Evolutionary conservation across 108 stramenopile genomes (phyloP), one percentile per base, ranked within the genome.

Genomic region (Nitzschia sp.): DNA sequence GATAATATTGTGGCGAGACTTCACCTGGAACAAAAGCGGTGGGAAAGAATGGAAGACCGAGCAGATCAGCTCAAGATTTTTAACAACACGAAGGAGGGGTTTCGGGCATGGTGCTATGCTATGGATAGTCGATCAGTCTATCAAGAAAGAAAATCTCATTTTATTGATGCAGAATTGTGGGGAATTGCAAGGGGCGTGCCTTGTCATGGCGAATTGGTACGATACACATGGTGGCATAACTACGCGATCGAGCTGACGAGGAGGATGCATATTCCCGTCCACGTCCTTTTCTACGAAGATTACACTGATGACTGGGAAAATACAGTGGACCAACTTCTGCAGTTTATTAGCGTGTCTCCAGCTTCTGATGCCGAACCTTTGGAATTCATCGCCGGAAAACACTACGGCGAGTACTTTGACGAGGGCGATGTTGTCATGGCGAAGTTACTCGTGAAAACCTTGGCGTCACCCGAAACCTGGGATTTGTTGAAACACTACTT

Each of bases 171-270:
- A 4, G 55, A 73, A 33, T 23, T 74, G 59, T 48, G 47, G 29
- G 19, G 63, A 26, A 19, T 62, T 27, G 66, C 70, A 1, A 45
- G 63, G 53, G 17, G 75, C 9, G 73, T 85, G 19, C 75, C 89
- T 1, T 93, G 92, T 62, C 83, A 86, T 54, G 67, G 61, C 19
- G 89, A 93, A 64, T 81, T 89, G 47, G 64, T 81, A 34, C 68
- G 80, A 23, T 93, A 88, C 56, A 75, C 71, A 5, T 54, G 72
- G 52, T 93, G 88, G 89, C 89, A 93, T 66, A 83, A 82, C 54
- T 32, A 56, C 27, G 74, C 72, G 11, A 71, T 78, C 25, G 69
- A 79, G 52, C 63, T 81, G 34, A 2, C 53, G 6, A 26, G 21
- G 52, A 35, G 56, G 30, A 59, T 50, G 17, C 15, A 4, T 25